Evolutionary conservation across 2,329 filamentous ascomycete genomes (phyloP).

Genomic region (Cladosporium sp.): DNA sequence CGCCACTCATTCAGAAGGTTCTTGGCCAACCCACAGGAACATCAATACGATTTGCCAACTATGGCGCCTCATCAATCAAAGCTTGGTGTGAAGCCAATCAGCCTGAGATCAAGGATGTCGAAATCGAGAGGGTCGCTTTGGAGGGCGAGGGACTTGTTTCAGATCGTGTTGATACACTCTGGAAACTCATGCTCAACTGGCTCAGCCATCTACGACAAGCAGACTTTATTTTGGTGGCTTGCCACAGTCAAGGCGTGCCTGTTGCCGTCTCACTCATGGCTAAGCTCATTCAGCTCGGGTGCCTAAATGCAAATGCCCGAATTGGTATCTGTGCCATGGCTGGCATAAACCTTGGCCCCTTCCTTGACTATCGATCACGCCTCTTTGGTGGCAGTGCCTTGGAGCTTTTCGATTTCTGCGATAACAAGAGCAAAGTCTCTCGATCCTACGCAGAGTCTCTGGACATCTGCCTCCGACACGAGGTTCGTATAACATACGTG

Average conservation of each 20-base stretch:
- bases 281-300: constrained; percentile 87
- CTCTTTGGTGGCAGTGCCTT: constrained; percentile 89
- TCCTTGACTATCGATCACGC: constrained; percentile 85
- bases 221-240: constrained; percentile 88
- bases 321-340: constrained; percentile 89
- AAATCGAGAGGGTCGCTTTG: constrained; percentile 90
- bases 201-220: constrained; percentile 84
- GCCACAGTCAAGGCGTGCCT: constrained; percentile 93
- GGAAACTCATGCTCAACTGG: constrained; percentile 94
- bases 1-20: constrained; percentile 80
- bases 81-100: constrained; percentile 70
- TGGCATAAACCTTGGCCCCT: constrained; percentile 90
- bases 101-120: constrained; percentile 66
- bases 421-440: constrained; percentile 77
- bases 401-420: constrained; percentile 91
- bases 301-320: constrained; percentile 67
- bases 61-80: constrained; percentile 79
- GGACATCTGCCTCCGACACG: constrained; percentile 71
- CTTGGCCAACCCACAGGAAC: constrained; percentile 95
- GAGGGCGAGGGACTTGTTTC: constrained; percentile 92
- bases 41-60: constrained; percentile 87
- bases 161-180: constrained; percentile 86
- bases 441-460: constrained; percentile 77
- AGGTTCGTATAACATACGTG: constrained; percentile 80
- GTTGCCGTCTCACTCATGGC: constrained; percentile 90